These are phyloP conservation scores for Fraxinus sp. DNA, from an alignment of 305 asterid species.

Conservation along the genomic window DNA sequence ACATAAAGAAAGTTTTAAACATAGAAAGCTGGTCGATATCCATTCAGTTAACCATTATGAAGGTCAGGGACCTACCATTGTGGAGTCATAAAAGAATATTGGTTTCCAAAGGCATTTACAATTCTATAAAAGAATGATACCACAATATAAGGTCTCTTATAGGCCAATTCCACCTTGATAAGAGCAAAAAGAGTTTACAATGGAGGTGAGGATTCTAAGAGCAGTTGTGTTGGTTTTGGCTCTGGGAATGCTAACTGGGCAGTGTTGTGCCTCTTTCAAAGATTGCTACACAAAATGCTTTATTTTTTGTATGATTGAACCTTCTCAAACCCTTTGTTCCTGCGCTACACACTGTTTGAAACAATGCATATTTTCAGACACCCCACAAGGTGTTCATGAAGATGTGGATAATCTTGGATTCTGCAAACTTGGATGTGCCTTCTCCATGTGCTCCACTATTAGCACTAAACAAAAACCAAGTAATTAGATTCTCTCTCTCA, in stretches of 20 bases:
- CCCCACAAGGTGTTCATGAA: constrained; percentile 26
- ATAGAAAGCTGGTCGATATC: neutral
- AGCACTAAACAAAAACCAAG: constrained; percentile 68
- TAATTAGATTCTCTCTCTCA: constrained; percentile 27
- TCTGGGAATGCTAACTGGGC: constrained; percentile 42
- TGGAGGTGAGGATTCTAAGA: constrained; percentile 30
- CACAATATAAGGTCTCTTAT: neutral
- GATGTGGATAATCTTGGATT: constrained; percentile 45
- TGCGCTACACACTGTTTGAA: constrained; percentile 85
- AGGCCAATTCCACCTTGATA: constrained; percentile 6
- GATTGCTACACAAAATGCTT: constrained; percentile 91
- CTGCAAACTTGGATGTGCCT: constrained; percentile 92
- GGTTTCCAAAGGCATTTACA: neutral
- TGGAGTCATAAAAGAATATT: neutral
- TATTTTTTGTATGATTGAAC: constrained; percentile 78
- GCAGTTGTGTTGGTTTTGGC: constrained; percentile 30
- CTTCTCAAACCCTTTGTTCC: constrained; percentile 70
- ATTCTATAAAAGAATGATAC: neutral
- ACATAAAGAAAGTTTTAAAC: neutral
- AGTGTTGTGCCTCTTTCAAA: constrained; percentile 51
- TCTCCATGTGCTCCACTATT: constrained; percentile 63
- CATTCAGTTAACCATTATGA: neutral
- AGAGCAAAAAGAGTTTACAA: constrained; percentile 7
- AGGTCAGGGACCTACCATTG: neutral
- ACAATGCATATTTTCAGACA: constrained; percentile 66